These are phyloP conservation scores for Pyropia haitanensis DNA, from an alignment of 23 red algal species.

Conservation along the genomic window DNA sequence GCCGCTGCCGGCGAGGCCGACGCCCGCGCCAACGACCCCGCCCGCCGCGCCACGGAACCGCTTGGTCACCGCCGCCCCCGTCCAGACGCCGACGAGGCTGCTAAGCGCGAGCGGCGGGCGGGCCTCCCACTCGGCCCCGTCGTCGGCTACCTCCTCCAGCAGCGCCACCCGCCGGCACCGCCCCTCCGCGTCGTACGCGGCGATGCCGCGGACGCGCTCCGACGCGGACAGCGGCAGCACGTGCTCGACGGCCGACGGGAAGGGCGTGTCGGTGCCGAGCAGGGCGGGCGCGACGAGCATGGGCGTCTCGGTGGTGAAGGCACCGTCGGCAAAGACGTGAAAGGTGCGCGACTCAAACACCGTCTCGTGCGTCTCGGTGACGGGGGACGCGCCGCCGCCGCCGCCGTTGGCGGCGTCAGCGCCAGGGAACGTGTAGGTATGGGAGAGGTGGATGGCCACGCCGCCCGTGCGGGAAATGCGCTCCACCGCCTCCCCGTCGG, in stretches of 20 bases:
- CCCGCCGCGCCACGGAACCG: neutral
- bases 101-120: constrained; percentile 8
- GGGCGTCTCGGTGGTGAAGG: constrained; percentile 3
- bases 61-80: neutral
- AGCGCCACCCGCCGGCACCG: neutral
- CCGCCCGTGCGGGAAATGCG: no score
- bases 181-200: constrained; percentile 2
- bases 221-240: constrained; percentile 9
- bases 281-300: neutral
- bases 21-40: neutral
- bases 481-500: no score
- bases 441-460: no score
- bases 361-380: no score
- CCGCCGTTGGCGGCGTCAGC: no score
- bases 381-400: no score
- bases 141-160: constrained; percentile 12
- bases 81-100: constrained; percentile 9
- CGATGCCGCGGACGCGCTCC: constrained; percentile 8
- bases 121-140: constrained; percentile 1
- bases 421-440: no score
- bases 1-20: no score
- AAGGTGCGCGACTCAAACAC: neutral
- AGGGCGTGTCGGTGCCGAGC: neutral
- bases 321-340: constrained; percentile 12
- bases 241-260: constrained; percentile 2